These are phyloP conservation scores for Pseudoturritis turrita DNA, from an alignment of 345 rosid species.

Conservation along the genomic window DNA sequence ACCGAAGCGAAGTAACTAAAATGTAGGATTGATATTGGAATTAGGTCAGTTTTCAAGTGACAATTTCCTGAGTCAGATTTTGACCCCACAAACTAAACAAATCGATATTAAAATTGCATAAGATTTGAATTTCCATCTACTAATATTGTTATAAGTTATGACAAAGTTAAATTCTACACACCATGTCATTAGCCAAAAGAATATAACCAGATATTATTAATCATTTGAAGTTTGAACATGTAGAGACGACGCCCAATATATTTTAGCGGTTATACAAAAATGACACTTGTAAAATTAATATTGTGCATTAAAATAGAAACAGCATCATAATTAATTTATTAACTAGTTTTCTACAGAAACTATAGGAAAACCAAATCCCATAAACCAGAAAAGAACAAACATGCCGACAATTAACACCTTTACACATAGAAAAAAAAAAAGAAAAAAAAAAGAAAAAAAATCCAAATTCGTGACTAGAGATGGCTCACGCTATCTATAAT, in stretches of 20 bases:
- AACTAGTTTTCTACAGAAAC: neutral
- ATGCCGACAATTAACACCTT: slow-evolving; percentile 29
- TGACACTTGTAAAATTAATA: neutral
- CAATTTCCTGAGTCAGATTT: slow-evolving; percentile 24
- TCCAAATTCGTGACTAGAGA: neutral
- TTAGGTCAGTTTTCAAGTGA: slow-evolving; percentile 20
- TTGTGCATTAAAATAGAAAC: neutral
- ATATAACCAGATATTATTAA: neutral
- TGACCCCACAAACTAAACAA: slow-evolving; percentile 14
- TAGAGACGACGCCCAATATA: neutral
- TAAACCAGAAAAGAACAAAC: slow-evolving; percentile 1
- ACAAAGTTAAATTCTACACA: neutral
- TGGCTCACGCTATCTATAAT: slow-evolving; percentile 14
- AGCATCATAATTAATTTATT: neutral
- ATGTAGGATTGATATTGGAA: neutral
- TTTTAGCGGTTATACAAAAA: neutral
- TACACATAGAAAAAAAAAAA: neutral
- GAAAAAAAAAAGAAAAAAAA: neutral
- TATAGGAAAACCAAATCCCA: neutral
- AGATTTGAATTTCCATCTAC: slow-evolving; percentile 5
- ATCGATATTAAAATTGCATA: neutral
- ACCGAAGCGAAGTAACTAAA: neutral
- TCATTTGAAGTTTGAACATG: neutral
- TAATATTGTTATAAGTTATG: slow-evolving; percentile 3
- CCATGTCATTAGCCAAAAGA: slow-evolving; percentile 2